A percentile compares a stretch with the other conserved stretches of the same genome.
These are phyloP conservation scores for Aspergillus fijiensis DNA, from an alignment of 2,329 filamentous ascomycete species.

Conservation along the genomic window DNA sequence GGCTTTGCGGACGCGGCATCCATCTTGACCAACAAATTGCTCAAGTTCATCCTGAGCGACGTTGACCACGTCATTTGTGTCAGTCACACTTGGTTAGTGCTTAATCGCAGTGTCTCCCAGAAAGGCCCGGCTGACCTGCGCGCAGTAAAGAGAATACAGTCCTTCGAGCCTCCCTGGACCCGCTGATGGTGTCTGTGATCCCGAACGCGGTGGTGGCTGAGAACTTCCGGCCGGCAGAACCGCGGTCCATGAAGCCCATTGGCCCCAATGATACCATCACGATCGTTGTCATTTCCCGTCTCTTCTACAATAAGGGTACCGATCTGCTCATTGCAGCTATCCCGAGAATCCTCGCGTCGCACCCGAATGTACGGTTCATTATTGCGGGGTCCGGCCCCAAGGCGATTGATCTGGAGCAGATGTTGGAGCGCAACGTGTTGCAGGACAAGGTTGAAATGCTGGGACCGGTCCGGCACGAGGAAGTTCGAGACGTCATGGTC, in stretches of 20 bases:
- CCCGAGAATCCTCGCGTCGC: slow-evolving; percentile 81
- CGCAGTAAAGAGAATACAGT: slow-evolving; percentile 95
- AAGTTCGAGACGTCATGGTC: slow-evolving; percentile 96
- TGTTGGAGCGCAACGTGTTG: slow-evolving; percentile 91
- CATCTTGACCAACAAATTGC: slow-evolving; percentile 92
- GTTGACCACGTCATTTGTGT: slow-evolving; percentile 98
- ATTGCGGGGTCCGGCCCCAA: slow-evolving; percentile 96
- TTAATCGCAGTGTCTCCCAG: background rate
- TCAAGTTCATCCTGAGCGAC: slow-evolving; percentile 94
- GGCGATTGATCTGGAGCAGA: slow-evolving; percentile 95
- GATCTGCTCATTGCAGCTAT: slow-evolving; percentile 96
- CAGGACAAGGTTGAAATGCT: slow-evolving; percentile 93
- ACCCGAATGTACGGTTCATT: slow-evolving; percentile 93
- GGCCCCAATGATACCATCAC: slow-evolving; percentile 85
- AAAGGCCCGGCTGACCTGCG: slow-evolving; percentile 9
- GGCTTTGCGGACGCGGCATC: slow-evolving; percentile 95
- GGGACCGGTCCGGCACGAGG: slow-evolving; percentile 88
- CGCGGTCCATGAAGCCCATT: slow-evolving; percentile 60
- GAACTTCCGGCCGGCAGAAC: slow-evolving; percentile 77
- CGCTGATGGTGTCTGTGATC: slow-evolving; percentile 95
- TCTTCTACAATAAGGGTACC: slow-evolving; percentile 98
- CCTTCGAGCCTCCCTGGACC: slow-evolving; percentile 87
- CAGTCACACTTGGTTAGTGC: slow-evolving; percentile 83
- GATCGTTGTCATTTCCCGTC: slow-evolving; percentile 92
- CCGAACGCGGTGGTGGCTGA: slow-evolving; percentile 96